These are phyloP conservation scores for Suhomyces sp. DNA, from an alignment of 805 yeast species.

Conservation along the genomic window DNA sequence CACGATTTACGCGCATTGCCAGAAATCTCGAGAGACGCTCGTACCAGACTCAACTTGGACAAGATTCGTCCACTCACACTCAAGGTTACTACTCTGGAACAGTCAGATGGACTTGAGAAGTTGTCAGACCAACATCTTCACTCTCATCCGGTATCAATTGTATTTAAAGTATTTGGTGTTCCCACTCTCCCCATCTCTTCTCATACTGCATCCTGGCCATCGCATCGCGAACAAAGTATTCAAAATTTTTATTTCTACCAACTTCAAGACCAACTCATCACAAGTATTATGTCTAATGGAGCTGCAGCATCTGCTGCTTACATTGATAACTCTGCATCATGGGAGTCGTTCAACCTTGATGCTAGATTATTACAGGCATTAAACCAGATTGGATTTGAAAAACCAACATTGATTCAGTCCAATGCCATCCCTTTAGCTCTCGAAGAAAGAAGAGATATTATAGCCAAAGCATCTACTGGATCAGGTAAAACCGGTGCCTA, in stretches of 20 bases:
- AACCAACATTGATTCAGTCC: conserved; percentile 89
- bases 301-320: conserved; percentile 63
- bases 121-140: background rate
- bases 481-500: conserved; percentile 95
- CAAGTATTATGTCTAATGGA: conserved; percentile 9
- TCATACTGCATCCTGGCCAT: conserved; percentile 4
- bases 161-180: background rate
- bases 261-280: background rate
- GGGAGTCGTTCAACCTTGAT: conserved; percentile 78
- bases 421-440: conserved; percentile 90
- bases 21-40: background rate
- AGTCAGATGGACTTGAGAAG: background rate
- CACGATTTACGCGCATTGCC: background rate
- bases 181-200: background rate
- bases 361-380: conserved; percentile 82
- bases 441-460: conserved; percentile 84
- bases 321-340: conserved; percentile 65
- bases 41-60: background rate
- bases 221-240: conserved; percentile 7
- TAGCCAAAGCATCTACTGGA: conserved; percentile 93
- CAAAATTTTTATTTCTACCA: background rate
- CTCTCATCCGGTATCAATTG: background rate
- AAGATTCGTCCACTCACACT: background rate
- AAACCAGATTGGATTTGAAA: conserved; percentile 70
- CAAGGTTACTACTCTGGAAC: background rate